Evolutionary conservation across 2,329 filamentous ascomycete genomes (phyloP).

Genomic region (Coniella lustricola): DNA sequence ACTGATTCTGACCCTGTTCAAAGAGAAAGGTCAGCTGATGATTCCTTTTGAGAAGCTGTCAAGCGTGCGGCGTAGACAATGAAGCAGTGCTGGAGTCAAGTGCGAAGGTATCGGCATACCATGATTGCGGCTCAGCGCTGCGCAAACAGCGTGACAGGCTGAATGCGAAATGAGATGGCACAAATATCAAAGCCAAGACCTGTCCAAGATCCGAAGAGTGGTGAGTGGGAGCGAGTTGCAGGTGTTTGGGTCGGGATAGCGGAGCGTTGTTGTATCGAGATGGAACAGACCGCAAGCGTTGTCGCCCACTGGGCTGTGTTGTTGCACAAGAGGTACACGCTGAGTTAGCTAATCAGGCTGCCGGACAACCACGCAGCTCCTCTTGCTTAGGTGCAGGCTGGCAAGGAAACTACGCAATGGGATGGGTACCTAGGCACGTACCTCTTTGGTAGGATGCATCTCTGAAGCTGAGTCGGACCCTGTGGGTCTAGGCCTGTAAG

Average conservation of each 20-base stretch:
- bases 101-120: slow-evolving; percentile 18
- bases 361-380: slow-evolving; percentile 13
- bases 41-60: not conserved
- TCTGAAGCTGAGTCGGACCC: too few species aligned
- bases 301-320: not conserved
- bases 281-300: not conserved
- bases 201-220: too few species aligned
- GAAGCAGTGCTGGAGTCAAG: not conserved
- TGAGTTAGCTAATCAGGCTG: slow-evolving; percentile 17
- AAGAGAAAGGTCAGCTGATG: slow-evolving; percentile 13
- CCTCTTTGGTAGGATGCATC: not conserved
- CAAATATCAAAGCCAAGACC: too few species aligned
- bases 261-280: slow-evolving; percentile 5
- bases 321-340: too few species aligned
- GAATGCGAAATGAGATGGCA: not conserved
- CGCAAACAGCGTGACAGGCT: too few species aligned
- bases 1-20: slow-evolving; percentile 71
- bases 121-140: slow-evolving; percentile 20
- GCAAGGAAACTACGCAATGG: not conserved
- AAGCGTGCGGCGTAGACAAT: not conserved
- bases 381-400: not conserved
- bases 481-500: too few species aligned
- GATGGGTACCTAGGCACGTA: not conserved
- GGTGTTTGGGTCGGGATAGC: too few species aligned
- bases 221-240: too few species aligned